Percentiles rank a stretch among this genome's conserved stretches.
These are phyloP conservation scores for Saturnispora kantuleensis DNA, from an alignment of 805 yeast species.

Conservation along the genomic window DNA sequence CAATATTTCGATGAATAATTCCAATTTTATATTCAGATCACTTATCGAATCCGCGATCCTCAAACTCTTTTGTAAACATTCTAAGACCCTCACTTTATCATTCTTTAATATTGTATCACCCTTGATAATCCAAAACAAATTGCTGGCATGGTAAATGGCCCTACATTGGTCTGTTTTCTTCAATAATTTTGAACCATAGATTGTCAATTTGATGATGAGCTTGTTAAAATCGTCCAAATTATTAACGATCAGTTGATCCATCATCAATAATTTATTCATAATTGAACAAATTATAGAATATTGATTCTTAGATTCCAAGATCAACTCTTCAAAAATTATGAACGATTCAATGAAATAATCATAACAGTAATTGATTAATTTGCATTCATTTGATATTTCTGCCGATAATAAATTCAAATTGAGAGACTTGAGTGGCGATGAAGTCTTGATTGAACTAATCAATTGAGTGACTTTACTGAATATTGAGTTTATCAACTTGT, in stretches of 20 bases:
- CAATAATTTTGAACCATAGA: slow-evolving; percentile 79
- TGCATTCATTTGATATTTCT: slow-evolving; percentile 66
- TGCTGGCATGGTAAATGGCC: slow-evolving; percentile 78
- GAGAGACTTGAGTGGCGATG: slow-evolving; percentile 27
- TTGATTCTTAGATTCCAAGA: slow-evolving; percentile 40
- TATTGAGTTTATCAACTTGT: slow-evolving; percentile 23
- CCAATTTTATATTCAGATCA: slow-evolving; percentile 65
- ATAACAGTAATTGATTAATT: slow-evolving; percentile 62
- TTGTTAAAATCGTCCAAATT: slow-evolving; percentile 63
- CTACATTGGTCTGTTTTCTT: slow-evolving; percentile 94
- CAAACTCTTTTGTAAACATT: slow-evolving; percentile 79
- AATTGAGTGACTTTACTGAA: slow-evolving; percentile 67
- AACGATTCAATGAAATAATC: slow-evolving; percentile 87
- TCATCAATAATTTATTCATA: slow-evolving; percentile 34
- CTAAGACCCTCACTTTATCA: slow-evolving; percentile 68
- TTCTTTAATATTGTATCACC: slow-evolving; percentile 25
- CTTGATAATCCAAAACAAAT: slow-evolving; percentile 89
- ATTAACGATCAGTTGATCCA: slow-evolving; percentile 30
- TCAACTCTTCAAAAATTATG: slow-evolving; percentile 63
- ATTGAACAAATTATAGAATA: slow-evolving; percentile 39
- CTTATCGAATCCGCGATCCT: slow-evolving; percentile 91
- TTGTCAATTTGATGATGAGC: slow-evolving; percentile 73
- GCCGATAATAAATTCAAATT: slow-evolving; percentile 59
- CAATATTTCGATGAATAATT: slow-evolving; percentile 81
- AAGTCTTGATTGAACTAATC: slow-evolving; percentile 51